Conservation (phyloP, 139 green algal species). For the Choricystis sp. region DNA sequence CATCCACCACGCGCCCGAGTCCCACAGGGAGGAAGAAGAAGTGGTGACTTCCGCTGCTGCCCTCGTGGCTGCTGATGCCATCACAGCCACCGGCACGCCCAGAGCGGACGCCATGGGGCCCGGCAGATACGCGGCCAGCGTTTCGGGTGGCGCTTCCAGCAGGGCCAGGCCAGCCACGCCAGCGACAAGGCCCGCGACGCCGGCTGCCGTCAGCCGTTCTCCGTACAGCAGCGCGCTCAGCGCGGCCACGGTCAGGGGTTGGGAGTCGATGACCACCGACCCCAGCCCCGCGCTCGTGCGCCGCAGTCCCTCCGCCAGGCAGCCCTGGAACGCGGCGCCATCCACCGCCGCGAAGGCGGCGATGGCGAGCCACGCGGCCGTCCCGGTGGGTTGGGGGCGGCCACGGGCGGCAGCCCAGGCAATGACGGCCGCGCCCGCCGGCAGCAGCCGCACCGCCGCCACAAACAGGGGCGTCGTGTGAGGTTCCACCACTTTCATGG, state of each 20-base stretch:
- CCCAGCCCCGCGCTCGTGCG: constrained; percentile 66
- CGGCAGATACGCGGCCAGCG: constrained; percentile 5
- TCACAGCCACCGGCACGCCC: too few relatives aligned
- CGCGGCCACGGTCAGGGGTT: constrained; percentile 87
- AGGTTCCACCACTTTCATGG: constrained; percentile 63
- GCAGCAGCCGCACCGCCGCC: constrained; percentile 69
- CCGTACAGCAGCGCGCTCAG: constrained; percentile 84
- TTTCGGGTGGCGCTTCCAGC: constrained; percentile 59
- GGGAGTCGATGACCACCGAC: constrained; percentile 90
- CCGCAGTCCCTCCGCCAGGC: constrained; percentile 75
- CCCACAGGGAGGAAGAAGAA: constrained; percentile 16
- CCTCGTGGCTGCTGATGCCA: neutral
- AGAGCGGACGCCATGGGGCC: neutral
- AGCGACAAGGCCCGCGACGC: constrained; percentile 44
- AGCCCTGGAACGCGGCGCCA: constrained; percentile 83
- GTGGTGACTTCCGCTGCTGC: neutral
- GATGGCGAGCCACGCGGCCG: constrained; percentile 66
- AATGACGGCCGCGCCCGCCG: constrained; percentile 67
- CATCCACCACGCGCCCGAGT: constrained; percentile 90
- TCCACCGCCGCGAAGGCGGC: constrained; percentile 78
- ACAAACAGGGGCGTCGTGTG: constrained; percentile 77
- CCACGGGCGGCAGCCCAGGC: constrained; percentile 52
- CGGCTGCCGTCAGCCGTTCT: constrained; percentile 43
- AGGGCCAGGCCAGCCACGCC: constrained; percentile 74
- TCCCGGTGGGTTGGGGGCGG: constrained; percentile 34